phyloP scores from a whole-genome alignment of 345 rosid species.

The Lenwebbia sp. region DNA sequence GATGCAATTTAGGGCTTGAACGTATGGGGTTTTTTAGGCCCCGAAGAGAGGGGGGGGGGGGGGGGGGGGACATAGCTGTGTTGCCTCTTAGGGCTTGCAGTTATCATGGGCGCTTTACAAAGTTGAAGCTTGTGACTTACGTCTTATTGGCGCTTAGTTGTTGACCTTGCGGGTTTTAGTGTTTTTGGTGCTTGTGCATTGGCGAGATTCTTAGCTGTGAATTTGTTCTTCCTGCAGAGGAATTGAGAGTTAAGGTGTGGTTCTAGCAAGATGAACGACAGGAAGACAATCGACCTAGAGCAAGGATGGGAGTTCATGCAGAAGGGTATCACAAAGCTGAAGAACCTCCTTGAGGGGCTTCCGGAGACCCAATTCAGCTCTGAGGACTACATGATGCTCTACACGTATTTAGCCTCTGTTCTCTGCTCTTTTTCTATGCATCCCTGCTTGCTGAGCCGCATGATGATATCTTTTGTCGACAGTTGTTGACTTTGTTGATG shows the following conservation, averaged over 20 bases:
- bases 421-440: not conserved
- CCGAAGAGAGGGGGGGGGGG: not conserved
- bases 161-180: not conserved
- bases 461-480: not conserved
- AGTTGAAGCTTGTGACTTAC: not conserved
- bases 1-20: not conserved
- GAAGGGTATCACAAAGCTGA: conserved; percentile 50
- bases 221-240: not conserved
- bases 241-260: not conserved
- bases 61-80: not conserved
- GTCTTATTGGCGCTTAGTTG: not conserved
- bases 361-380: conserved; percentile 37
- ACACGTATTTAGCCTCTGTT: conserved; percentile 25
- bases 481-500: not conserved
- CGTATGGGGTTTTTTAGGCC: not conserved
- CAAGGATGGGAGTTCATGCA: conserved; percentile 61
- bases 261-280: conserved; percentile 9
- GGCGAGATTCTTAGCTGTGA: not conserved
- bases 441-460: not conserved
- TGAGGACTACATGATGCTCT: conserved; percentile 56
- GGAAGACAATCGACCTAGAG: conserved; percentile 30
- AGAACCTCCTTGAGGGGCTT: conserved; percentile 47
- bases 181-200: not conserved
- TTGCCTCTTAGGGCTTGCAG: not conserved
- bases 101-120: not conserved